Conservation (phyloP, 805 yeast genomes). For the Teunomyces barrocoloradensis region DNA sequence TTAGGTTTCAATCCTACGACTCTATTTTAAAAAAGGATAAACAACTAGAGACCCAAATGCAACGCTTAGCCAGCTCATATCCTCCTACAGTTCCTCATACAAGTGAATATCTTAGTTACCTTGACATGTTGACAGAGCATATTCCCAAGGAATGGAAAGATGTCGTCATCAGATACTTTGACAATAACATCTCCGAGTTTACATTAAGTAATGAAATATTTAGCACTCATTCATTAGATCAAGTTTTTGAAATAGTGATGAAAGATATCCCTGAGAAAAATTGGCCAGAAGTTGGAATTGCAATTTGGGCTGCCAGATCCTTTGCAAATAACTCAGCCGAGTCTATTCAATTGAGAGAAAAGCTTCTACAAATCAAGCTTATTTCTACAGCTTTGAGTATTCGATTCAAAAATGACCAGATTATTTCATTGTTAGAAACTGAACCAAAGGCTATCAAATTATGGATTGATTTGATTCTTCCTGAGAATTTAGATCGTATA, state of each 20-base stretch:
- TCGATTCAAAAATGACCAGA: background rate
- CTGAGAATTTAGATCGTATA: background rate
- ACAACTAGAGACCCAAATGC: background rate
- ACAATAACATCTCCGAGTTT: too few species aligned
- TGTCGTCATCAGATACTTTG: too few species aligned
- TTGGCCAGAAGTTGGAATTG: background rate
- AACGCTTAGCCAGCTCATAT: too few species aligned
- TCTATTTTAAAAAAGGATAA: background rate
- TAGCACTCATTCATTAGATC: background rate
- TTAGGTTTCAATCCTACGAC: background rate
- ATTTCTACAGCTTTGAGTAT: background rate
- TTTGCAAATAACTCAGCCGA: background rate
- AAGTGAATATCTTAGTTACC: too few species aligned
- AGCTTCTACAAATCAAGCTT: background rate
- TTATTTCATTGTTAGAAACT: background rate
- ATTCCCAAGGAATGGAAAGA: too few species aligned
- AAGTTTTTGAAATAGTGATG: background rate
- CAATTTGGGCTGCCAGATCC: background rate
- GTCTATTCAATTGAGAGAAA: background rate
- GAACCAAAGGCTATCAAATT: background rate
- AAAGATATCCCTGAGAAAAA: background rate
- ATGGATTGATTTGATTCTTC: background rate
- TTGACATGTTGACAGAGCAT: too few species aligned
- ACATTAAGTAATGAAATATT: background rate
- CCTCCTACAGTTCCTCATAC: too few species aligned